phyloP scores from a whole-genome alignment of 139 green algal species.

The Desmodesmus armatus region DNA sequence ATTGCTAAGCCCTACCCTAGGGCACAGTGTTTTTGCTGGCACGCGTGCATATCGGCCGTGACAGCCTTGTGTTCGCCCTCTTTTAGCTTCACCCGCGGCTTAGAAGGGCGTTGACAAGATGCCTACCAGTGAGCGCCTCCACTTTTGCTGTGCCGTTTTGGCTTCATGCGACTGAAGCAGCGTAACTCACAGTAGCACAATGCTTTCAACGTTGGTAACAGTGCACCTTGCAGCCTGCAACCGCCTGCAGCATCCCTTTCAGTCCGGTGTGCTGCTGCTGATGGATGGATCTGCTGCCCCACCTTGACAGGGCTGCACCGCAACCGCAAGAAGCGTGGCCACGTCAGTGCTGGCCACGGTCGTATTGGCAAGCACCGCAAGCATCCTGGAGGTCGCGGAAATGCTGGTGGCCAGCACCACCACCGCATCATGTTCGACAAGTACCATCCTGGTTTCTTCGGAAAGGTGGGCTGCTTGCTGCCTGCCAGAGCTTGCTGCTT shows the following conservation, averaged over 20 bases:
- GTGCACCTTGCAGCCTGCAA: background rate
- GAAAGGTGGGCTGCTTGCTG: constrained; percentile 95
- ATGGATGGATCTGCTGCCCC: too few species aligned
- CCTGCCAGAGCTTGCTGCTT: background rate
- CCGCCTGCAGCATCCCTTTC: background rate
- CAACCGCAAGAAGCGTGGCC: constrained; percentile 99
- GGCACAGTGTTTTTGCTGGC: too few species aligned
- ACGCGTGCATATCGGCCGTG: too few species aligned
- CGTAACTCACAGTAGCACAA: background rate
- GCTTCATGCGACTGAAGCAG: background rate
- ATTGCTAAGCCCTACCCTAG: too few species aligned
- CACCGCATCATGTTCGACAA: constrained; percentile 99
- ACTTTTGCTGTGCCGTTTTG: background rate
- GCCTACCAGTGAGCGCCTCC: constrained; percentile 39
- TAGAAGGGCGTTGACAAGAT: constrained; percentile 23
- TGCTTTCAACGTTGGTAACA: background rate
- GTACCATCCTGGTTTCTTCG: constrained; percentile 98
- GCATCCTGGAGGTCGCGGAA: constrained; percentile 97
- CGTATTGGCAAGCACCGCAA: constrained; percentile 99
- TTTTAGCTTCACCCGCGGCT: constrained; percentile 26
- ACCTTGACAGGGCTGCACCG: constrained; percentile 86
- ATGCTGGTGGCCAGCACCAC: constrained; percentile 99
- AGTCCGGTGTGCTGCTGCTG: background rate
- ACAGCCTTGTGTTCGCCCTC: background rate
- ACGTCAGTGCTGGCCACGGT: constrained; percentile 97